Base-by-base conservation (phyloP, 257 asterid species). In the Gentiana dahurica region DNA sequence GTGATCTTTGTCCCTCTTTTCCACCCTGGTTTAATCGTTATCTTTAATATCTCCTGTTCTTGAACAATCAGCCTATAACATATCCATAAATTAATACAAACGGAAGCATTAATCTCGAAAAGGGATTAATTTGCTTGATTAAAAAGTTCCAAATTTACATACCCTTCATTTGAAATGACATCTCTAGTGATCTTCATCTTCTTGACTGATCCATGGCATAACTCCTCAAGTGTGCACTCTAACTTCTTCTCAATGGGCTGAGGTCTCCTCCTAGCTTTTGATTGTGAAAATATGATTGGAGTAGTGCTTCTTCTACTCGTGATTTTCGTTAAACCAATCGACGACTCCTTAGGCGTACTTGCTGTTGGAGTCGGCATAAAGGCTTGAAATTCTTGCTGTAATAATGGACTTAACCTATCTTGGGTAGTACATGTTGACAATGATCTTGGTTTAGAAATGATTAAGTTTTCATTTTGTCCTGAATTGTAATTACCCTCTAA, bases 11-110 rank as follows among this genome's bases (percentile, higher is more conserved):
- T 92, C 57, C 99, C 99, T 58, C 65, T 81, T 69, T 70, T 83
- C 99, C 99, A 92, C 45, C 97, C 95, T 2, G 99, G 95, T 60
- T 80, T 81, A 63, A 88, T 80, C 64, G 68, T 81, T 49, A 92
- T 86, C 70, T 58, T 74, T 4, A 88, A 68, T 49, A 59, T 65
- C 79, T 92, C 99, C 49, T 89, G 94, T 74, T 83, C 94, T 77
- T 81, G 71, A 51, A 76, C 75, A 12, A 88, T 71, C 57, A 80
- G 50, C 82, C 97, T 88, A 73, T 53, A 15, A 41, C 46, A 41
- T 4, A 41, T 41, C n/a, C 53, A 4, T 24, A 24, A 12, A 2
- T 43, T 36, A 12, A 55, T 38, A 38, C 10, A 56, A 36, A 12
- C 49, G 49, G 8, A 12, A 44, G 11, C 24, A 24, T 24, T 24